Conservation (phyloP, 2,329 filamentous ascomycete genomes). For the Exophiala sideris region DNA sequence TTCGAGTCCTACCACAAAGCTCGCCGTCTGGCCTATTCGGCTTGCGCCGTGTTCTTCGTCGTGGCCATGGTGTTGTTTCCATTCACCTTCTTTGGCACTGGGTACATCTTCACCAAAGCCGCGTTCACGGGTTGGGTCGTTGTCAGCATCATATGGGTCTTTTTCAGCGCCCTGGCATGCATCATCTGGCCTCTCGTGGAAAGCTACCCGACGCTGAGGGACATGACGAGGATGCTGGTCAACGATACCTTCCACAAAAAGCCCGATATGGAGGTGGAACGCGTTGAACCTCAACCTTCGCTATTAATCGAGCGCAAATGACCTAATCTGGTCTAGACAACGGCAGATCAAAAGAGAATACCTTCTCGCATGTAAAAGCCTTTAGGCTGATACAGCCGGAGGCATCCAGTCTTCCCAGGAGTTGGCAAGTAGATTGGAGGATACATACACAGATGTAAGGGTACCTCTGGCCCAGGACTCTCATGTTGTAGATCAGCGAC, state of each 20-base stretch:
- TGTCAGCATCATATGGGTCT: conserved; percentile 75
- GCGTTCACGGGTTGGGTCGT: conserved; percentile 76
- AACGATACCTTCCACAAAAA: background rate
- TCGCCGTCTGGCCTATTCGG: conserved; percentile 89
- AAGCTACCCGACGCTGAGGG: conserved; percentile 42
- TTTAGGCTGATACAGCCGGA: background rate
- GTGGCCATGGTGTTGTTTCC: conserved; percentile 81
- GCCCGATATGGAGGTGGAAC: background rate
- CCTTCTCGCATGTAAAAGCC: background rate
- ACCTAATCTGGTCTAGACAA: background rate
- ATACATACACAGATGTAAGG: background rate
- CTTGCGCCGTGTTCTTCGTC: conserved; percentile 62
- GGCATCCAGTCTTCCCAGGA: background rate
- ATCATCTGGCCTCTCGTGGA: conserved; percentile 79
- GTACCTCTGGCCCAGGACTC: background rate
- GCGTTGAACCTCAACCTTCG: background rate
- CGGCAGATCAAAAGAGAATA: background rate
- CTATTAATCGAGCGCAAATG: background rate
- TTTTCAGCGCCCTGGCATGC: conserved; percentile 67
- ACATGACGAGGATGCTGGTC: background rate
- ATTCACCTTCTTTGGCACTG: conserved; percentile 80
- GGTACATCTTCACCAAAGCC: conserved; percentile 74
- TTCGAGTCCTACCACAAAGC: conserved; percentile 52
- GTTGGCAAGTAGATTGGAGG: background rate
- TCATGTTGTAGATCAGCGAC: background rate